Conservation (phyloP, 1,139 yeast species). For the Sugiyamaella neomexicana region DNA sequence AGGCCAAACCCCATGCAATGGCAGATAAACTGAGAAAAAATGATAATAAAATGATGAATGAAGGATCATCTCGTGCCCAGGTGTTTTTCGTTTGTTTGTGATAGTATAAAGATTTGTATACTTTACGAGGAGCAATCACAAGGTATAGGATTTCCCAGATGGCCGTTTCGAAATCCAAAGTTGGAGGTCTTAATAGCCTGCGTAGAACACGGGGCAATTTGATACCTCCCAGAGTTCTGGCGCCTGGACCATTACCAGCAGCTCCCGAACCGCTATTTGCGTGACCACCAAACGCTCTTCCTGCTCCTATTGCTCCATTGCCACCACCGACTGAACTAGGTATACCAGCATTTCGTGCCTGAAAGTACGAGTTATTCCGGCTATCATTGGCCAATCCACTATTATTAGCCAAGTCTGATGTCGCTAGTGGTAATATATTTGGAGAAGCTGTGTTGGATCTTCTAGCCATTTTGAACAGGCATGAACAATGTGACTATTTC, state of each 20-base stretch:
- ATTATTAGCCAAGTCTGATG: conserved; percentile 14
- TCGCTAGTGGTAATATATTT: conserved; percentile 16
- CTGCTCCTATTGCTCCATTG: conserved; percentile 1
- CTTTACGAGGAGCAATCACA: conserved; percentile 72
- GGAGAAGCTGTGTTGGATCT: conserved; percentile 20
- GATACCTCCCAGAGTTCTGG: conserved; percentile 21
- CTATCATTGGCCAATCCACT: conserved; percentile 1
- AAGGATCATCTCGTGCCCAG: conserved; percentile 91
- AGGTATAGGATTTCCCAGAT: conserved; percentile 84
- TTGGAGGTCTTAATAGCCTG: conserved; percentile 68
- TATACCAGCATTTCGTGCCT: conserved; percentile 17
- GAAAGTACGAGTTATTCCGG: conserved; percentile 16
- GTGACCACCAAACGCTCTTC: conserved; percentile 10
- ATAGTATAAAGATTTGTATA: conserved; percentile 77
- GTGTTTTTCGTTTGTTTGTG: conserved; percentile 67
- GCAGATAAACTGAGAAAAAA: conserved; percentile 69
- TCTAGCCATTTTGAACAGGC: conserved; percentile 13
- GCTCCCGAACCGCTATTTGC: not conserved
- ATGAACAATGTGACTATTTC: not conserved
- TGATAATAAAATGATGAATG: conserved; percentile 72
- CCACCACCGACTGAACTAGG: conserved; percentile 5
- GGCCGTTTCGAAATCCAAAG: conserved; percentile 89
- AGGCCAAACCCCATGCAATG: conserved; percentile 86
- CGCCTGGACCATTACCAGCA: not conserved
- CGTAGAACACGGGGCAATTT: conserved; percentile 38